Evolutionary conservation across 1,284 basidiomycete species (phyloP).

Genomic region (Boletus sp.): DNA sequence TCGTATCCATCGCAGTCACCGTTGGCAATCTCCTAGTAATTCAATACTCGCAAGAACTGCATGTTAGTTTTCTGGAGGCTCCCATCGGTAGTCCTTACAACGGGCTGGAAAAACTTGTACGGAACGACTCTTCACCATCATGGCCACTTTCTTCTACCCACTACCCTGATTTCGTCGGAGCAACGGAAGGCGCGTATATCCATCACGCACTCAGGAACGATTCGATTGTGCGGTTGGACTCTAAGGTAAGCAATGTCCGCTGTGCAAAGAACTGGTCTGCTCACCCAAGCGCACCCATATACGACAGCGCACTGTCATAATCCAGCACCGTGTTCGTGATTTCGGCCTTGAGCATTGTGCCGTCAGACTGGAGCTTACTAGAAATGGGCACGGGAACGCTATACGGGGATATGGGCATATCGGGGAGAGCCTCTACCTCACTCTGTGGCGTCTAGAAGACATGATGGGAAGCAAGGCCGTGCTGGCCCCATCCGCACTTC

Average conservation of each 20-base stretch:
- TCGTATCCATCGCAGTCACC: conserved; percentile 20
- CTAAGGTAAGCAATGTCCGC: conserved; percentile 9
- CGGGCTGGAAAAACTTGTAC: conserved; percentile 22
- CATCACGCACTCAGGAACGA: conserved; percentile 13
- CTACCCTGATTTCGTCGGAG: conserved; percentile 23
- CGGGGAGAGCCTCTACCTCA: conserved; percentile 18
- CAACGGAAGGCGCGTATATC: conserved; percentile 14
- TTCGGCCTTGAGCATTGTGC: conserved; percentile 22
- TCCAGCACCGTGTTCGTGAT: conserved; percentile 25
- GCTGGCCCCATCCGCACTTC: conserved; percentile 12
- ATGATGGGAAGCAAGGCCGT: conserved; percentile 3
- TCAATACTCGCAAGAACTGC: conserved; percentile 6
- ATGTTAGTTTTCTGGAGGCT: conserved; percentile 7
- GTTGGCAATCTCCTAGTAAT: conserved; percentile 24
- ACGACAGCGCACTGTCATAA: conserved; percentile 17
- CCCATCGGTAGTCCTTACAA: conserved; percentile 23
- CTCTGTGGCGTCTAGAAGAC: conserved; percentile 20
- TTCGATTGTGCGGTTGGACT: conserved; percentile 25
- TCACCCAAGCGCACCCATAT: not conserved
- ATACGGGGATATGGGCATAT: conserved; percentile 17
- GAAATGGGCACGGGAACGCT: conserved; percentile 2
- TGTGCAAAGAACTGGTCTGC: not conserved
- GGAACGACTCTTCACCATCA: conserved; percentile 26
- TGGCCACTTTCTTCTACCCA: conserved; percentile 24
- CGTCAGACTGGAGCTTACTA: conserved; percentile 11